Conservation (phyloP, 2,329 filamentous ascomycete genomes). For the Thermothelomyces thermophilus region DNA sequence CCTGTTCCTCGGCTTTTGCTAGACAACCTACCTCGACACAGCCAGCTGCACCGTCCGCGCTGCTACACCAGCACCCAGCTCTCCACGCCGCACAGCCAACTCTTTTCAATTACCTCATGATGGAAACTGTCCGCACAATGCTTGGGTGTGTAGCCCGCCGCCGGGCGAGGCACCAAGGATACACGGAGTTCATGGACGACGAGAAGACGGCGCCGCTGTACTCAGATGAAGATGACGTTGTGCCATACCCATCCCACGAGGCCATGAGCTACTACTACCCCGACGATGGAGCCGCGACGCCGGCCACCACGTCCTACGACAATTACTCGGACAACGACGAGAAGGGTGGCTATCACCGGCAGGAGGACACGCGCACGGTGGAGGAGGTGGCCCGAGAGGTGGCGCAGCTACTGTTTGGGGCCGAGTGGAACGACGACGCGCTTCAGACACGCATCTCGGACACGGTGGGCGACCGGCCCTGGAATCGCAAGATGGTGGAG, state of each 20-base stretch:
- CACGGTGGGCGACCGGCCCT: slow-evolving; percentile 11
- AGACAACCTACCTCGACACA: slow-evolving; percentile 4
- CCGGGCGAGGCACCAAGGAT: slow-evolving; percentile 2
- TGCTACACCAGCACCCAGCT: not conserved
- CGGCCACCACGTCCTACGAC: not conserved
- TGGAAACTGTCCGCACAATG: slow-evolving; percentile 13
- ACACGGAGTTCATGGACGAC: slow-evolving; percentile 15
- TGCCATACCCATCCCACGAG: slow-evolving; percentile 5
- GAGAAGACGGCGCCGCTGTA: slow-evolving; percentile 15
- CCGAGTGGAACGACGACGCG: slow-evolving; percentile 16
- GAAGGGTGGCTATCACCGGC: not conserved
- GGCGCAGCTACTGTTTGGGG: slow-evolving; percentile 14
- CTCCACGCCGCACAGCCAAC: not conserved
- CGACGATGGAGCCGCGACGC: not conserved
- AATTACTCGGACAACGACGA: not conserved
- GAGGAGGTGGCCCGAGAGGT: slow-evolving; percentile 13
- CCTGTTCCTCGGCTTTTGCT: slow-evolving; percentile 9
- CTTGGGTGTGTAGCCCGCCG: slow-evolving; percentile 13
- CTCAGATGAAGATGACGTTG: slow-evolving; percentile 2
- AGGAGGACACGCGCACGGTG: slow-evolving; percentile 2
- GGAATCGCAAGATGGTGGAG: slow-evolving; percentile 19
- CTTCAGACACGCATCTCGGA: slow-evolving; percentile 14
- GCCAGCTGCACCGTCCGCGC: not conserved
- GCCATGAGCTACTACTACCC: slow-evolving; percentile 9
- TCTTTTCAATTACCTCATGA: not conserved